These are phyloP conservation scores for Citrus australasica DNA, from an alignment of 345 rosid genomes.

Conservation along the genomic window DNA sequence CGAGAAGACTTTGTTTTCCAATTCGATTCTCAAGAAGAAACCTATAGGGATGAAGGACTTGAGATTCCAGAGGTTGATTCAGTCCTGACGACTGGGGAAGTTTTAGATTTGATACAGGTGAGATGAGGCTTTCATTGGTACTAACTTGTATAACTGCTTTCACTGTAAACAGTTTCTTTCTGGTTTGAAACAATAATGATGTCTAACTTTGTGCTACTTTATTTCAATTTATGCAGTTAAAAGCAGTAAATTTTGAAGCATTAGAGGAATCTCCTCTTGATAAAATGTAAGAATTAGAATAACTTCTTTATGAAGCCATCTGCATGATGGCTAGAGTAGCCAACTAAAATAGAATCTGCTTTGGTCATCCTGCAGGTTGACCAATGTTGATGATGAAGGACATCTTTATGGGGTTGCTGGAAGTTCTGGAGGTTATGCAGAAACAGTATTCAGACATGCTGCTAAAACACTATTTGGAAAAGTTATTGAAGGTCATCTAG, in stretches of 20 bases:
- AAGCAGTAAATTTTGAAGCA: slow-evolving; percentile 57
- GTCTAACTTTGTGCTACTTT: slow-evolving; percentile 4
- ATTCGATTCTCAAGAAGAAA: slow-evolving; percentile 36
- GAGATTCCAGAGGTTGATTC: slow-evolving; percentile 80
- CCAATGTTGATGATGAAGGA: slow-evolving; percentile 75
- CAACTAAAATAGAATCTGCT: not conserved
- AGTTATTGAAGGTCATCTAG: slow-evolving; percentile 54
- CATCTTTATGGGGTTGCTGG: slow-evolving; percentile 85
- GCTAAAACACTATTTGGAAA: slow-evolving; percentile 68
- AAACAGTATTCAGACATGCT: slow-evolving; percentile 67
- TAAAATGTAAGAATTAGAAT: slow-evolving; percentile 47
- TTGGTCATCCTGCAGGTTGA: slow-evolving; percentile 41
- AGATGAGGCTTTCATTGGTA: slow-evolving; percentile 8
- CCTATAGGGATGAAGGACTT: slow-evolving; percentile 14
- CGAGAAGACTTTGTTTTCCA: slow-evolving; percentile 81
- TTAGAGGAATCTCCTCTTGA: slow-evolving; percentile 78
- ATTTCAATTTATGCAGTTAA: slow-evolving; percentile 49
- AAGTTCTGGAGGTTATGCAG: slow-evolving; percentile 92
- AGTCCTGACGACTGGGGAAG: slow-evolving; percentile 91
- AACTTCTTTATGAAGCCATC: not conserved
- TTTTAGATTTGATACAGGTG: slow-evolving; percentile 83
- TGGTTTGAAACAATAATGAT: not conserved
- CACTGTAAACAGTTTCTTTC: not conserved
- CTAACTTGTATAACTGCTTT: slow-evolving; percentile 5
- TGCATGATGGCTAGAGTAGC: not conserved